These are phyloP conservation scores for Ogataea henricii DNA, from an alignment of 805 yeast species.

Conservation along the genomic window DNA sequence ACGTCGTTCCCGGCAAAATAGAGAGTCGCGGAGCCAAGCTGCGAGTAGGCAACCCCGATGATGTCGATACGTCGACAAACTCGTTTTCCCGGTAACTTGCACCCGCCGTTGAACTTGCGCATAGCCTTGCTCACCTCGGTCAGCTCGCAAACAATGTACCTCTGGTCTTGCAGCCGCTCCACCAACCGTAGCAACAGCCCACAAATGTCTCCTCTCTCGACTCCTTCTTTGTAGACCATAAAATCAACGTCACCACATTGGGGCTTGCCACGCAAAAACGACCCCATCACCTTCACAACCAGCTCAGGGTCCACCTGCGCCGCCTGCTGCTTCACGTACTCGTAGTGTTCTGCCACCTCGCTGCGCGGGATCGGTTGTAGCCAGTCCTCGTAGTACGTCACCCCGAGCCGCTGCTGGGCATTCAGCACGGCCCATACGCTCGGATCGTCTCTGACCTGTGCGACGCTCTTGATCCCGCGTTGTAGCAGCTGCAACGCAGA, in stretches of 20 bases:
- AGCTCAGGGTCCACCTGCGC: constrained; percentile 38
- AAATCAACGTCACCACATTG: constrained; percentile 57
- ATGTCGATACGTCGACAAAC: constrained; percentile 57
- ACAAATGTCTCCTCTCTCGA: constrained; percentile 24
- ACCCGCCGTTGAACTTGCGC: constrained; percentile 41
- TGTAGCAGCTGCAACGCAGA: constrained; percentile 42
- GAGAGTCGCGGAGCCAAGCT: constrained; percentile 48
- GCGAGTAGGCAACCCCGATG: constrained; percentile 45
- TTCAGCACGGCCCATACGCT: constrained; percentile 21
- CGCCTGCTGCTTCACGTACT: constrained; percentile 29
- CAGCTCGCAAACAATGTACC: constrained; percentile 28
- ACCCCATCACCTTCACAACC: constrained; percentile 47
- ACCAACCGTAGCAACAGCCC: constrained; percentile 21
- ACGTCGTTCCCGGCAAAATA: constrained; percentile 58
- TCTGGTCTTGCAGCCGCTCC: constrained; percentile 8
- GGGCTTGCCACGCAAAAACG: constrained; percentile 50
- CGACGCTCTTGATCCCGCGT: constrained; percentile 43
- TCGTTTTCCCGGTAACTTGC: constrained; percentile 6
- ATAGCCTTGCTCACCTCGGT: constrained; percentile 20
- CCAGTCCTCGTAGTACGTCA: constrained; percentile 52
- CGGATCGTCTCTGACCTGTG: constrained; percentile 30
- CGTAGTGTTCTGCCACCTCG: constrained; percentile 45
- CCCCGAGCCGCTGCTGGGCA: constrained; percentile 38
- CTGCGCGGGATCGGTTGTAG: constrained; percentile 43
- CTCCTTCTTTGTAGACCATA: constrained; percentile 41